These are phyloP conservation scores for Flaveria floridana DNA, from an alignment of 140 eudicot species.

Conservation along the genomic window DNA sequence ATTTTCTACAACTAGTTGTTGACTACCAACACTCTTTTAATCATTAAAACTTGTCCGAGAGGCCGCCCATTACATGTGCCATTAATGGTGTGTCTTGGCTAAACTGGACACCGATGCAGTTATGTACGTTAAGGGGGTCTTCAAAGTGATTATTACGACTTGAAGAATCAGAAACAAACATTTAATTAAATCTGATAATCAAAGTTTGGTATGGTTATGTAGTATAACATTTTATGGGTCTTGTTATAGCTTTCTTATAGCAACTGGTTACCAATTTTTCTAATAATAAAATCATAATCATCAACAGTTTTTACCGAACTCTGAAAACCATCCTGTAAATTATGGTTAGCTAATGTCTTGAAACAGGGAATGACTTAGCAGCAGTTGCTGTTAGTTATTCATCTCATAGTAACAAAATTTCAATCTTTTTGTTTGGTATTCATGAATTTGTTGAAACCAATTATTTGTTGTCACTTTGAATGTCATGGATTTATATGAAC, in stretches of 20 bases:
- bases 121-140: not conserved
- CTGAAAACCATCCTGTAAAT: not conserved
- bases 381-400: not conserved
- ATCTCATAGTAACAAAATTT: not conserved
- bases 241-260: slow-evolving; percentile 1
- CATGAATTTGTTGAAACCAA: not conserved
- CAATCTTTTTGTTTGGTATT: slow-evolving; percentile 2
- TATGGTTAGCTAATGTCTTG: slow-evolving; percentile 1
- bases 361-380: not conserved
- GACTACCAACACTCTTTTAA: not conserved
- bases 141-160: not conserved
- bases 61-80: not conserved
- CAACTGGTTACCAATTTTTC: slow-evolving; percentile 2
- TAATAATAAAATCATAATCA: not conserved
- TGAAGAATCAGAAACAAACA: slow-evolving; percentile 12
- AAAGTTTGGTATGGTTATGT: not conserved
- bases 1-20: not conserved
- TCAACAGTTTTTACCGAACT: not conserved
- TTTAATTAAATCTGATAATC: not conserved
- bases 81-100: not conserved
- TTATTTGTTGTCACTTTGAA: slow-evolving; percentile 9
- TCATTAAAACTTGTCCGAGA: not conserved
- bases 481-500: not conserved
- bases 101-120: not conserved
- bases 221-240: not conserved